Evolutionary conservation across 257 asterid genomes (phyloP), one percentile per base, ranked within the genome.

Genomic region (Verbena officinalis): DNA sequence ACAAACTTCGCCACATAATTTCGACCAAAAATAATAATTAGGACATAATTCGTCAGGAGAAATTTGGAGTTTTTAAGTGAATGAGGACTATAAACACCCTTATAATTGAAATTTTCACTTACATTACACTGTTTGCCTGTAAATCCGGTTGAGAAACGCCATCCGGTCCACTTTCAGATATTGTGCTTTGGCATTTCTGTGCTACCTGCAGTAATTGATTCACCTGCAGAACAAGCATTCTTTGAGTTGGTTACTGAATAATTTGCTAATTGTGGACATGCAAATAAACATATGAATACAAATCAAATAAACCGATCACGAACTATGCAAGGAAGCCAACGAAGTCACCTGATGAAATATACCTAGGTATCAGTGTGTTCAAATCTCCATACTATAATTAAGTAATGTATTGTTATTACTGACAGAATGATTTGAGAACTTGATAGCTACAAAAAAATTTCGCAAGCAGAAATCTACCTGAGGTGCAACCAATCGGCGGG

Each of bases 191-290:
- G 81, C 99, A 94, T 83, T 88, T 90, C 71, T 90, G 96, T 21
- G 99, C 99, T 65, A 90, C 96, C 81, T 90, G 97, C 24, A 94
- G 81, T 45, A 94, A 75, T 73, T 88, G 95, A 81, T 86, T 88
- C 63, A 94, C 99, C 99, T 94, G 87, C 78, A 68, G 38, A 13
- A 68, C 42, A 69, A 60, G 54, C 24, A 52, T 46, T 62, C 51
- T 20, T 19, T 65, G 71, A 64, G 7, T 40, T 34, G 64, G 34
- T 17, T 53, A 48, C 14, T 24, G 55, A 21, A 46, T 30, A 9
- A 42, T 1, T 20, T 48, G 24, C 21, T 46, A 20, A 39, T 20
- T 40, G 19, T 33, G 31, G 13, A 55, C 16, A 15, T 43, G 59
- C 14, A 23, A 62, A 16, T 19, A 5, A 0, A 33, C n/a, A 43